phyloP scores from a whole-genome alignment of 148 eudicot genomes.

The Chenopodium berlandieri region DNA sequence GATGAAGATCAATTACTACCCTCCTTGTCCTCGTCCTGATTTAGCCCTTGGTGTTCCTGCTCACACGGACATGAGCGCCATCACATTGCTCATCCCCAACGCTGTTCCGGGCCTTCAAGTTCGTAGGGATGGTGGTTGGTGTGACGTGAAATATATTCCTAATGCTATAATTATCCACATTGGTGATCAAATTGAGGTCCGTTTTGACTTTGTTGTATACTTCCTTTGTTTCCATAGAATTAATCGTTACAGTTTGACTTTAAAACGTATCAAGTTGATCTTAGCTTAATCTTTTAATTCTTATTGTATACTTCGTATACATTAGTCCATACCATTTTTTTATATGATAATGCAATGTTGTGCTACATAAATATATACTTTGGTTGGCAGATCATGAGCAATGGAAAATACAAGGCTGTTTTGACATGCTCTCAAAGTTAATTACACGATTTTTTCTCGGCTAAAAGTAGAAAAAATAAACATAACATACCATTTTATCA shows the following conservation, averaged over 20 bases:
- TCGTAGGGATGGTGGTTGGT: constrained; percentile 37
- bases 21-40: constrained; percentile 58
- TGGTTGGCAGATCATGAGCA: constrained; percentile 44
- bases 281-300: too few relatives aligned
- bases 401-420: constrained; percentile 55
- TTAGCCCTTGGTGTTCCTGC: constrained; percentile 53
- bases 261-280: too few relatives aligned
- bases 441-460: too few relatives aligned
- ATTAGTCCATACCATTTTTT: too few relatives aligned
- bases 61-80: constrained; percentile 49
- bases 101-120: constrained; percentile 54
- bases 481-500: too few relatives aligned
- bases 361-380: neutral
- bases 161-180: constrained; percentile 45
- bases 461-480: too few relatives aligned
- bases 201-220: neutral
- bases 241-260: too few relatives aligned
- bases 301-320: too few relatives aligned
- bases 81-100: constrained; percentile 54
- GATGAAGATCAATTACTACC: constrained; percentile 54
- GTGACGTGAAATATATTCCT: constrained; percentile 41
- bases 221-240: too few relatives aligned
- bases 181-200: constrained; percentile 57
- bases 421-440: neutral
- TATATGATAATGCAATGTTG: too few relatives aligned